Evolutionary conservation across 441 rosid genomes (phyloP).

Genomic region (Raphanus hybrid): DNA sequence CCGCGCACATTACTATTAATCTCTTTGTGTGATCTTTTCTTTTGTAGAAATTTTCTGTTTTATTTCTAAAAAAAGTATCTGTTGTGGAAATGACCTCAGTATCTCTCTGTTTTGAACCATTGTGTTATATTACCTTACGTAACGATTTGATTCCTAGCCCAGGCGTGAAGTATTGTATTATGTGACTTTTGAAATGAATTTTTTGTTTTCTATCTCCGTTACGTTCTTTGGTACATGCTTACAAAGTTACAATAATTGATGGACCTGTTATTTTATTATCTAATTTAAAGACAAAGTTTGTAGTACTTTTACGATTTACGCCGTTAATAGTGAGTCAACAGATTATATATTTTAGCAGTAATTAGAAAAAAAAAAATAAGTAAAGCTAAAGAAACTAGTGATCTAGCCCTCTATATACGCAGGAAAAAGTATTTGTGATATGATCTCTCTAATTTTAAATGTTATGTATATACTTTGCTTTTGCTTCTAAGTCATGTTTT

Average conservation of each 20-base stretch:
- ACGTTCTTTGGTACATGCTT: too few species aligned
- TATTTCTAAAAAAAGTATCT: neutral
- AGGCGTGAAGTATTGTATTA: neutral
- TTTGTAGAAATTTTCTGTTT: neutral
- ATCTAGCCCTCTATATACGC: too few species aligned
- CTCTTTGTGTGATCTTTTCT: neutral
- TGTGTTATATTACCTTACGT: neutral
- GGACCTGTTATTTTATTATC: too few species aligned
- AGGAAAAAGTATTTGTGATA: neutral
- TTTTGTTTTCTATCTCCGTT: too few species aligned
- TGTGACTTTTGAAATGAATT: too few species aligned
- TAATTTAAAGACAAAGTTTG: too few species aligned
- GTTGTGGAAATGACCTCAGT: neutral
- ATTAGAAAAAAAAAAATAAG: too few species aligned
- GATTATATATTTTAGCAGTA: too few species aligned
- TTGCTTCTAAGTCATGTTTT: constrained; percentile 35
- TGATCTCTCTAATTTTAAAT: neutral
- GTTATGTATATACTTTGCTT: neutral
- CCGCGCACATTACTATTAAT: neutral
- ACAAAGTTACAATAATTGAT: too few species aligned
- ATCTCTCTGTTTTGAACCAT: neutral
- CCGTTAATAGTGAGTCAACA: too few species aligned
- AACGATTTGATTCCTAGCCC: constrained; percentile 9
- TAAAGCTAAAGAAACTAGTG: too few species aligned
- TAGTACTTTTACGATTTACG: too few species aligned